Base-by-base conservation (phyloP, 2,329 filamentous ascomycete genomes). In the Penicillium sp. region DNA sequence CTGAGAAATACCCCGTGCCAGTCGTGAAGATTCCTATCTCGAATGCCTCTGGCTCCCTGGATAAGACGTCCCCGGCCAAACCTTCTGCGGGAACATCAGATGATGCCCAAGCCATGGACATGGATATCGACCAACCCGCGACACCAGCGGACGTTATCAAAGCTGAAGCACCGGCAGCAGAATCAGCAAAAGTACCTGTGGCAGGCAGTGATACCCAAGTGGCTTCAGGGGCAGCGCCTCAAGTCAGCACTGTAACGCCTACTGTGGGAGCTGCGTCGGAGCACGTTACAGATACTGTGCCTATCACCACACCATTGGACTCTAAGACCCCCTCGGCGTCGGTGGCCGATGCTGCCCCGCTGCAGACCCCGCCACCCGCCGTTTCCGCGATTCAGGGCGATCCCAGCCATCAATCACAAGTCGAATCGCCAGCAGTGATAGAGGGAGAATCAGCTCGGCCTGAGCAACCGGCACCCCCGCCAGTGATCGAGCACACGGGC, bases 401-500 rank as follows among this genome's bases (percentile, higher is more conserved):
- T 37, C 43, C 42, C 28, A 45, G 10, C 28, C 42, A 26, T 31
- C 42, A 29, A 45, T 31, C 42, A 31, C 42, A 45, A n/a, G 28
- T 11, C 42, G 26, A 63, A 52, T 42, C 52, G 51, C 31, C 58
- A 52, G 46, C 44, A 21, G 23, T 45, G 48, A 56, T 50, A 47
- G 61, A 54, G n/a, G 51, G 65, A 46, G 51, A 64, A 46, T 51
- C 66, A 31, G 49, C 57, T 51, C 60, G 64, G 52, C 61, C 70
- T 3, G 64, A 64, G 33, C 55, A 66, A 26, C 67, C 68, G 21
- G 62, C 64, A 21, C 59, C 65, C n/a, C 71, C 70, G 43, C 66
- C 71, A 51, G 64, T 76, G 13, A 76, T 80, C 57, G 80, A 79
- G 64, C 71, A 83, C 26, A 81, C 81, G 9, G 80, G 81, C 16